Evolutionary conservation across 202 grass and related monocot genomes (phyloP), one percentile per base, ranked within the genome.

Genomic region (Elaeis oleifera): DNA sequence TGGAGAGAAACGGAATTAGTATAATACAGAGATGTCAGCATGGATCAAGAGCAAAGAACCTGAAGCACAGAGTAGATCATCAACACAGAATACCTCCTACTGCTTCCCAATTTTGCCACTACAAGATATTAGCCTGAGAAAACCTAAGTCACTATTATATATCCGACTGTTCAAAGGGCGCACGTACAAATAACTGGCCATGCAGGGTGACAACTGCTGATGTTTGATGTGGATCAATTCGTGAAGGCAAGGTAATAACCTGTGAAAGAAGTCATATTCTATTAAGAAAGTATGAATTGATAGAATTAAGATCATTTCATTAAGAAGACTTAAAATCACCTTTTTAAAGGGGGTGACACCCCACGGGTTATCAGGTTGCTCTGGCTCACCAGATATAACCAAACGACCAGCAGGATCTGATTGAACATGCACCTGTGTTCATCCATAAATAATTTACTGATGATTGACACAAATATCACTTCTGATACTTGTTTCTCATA

Each of bases 171-270:
- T 90, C 92, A 69, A 92, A 97, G 32, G 92, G 92, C 22, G 83
- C 92, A 58, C 92, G 92, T 16, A 92, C 92, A 31, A 97, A 97
- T 72, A 97, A 79, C 72, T 92, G 92, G 50, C 92, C 92, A 27
- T 97, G 92, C 72, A 97, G 87, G 4, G 87, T 97, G 27, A 97
- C 92, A 39, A 97, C 84, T 20, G 92, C 92, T 2, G 92, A 97
- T 39, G 92, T 97, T 85, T 97, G 84, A 73, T 97, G 92, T 8
- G 92, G 92, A 86, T 97, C 88, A n/a, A 97, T 97, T 32, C 92
- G 76, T 4, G 73, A 83, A 62, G 92, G 92, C 61, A 97, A 81
- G 58, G 84, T 89, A 72, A 97, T 82, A 29, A 97, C 84, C 92
- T 97, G 73, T 79, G 60, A 83, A 51, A 60, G 59, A 74, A 9